Percentiles rank a stretch among this genome's conserved stretches.
These are phyloP conservation scores for Drechslerella coelobrocha DNA, from an alignment of 2,329 filamentous ascomycete species.

Conservation along the genomic window DNA sequence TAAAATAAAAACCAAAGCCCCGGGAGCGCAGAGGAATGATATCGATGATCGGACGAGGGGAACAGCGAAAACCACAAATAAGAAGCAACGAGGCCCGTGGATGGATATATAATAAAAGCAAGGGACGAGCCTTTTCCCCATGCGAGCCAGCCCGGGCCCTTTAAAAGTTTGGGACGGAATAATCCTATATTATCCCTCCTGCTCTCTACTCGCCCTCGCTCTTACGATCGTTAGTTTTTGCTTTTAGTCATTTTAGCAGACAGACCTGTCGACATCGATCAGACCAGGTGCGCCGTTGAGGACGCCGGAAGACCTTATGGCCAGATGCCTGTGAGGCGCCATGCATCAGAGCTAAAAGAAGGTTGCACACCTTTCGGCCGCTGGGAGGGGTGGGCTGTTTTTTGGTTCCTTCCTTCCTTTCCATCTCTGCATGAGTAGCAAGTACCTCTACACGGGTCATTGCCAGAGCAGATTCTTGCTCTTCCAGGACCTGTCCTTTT, in stretches of 20 bases:
- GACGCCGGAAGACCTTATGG: constrained; percentile 35
- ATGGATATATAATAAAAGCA: constrained; percentile 50
- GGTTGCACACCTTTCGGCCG: constrained; percentile 47
- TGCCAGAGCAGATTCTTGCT: not conserved
- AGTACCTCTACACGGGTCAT: not conserved
- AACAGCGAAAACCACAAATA: constrained; percentile 27
- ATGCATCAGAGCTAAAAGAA: constrained; percentile 42
- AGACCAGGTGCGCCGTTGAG: constrained; percentile 48
- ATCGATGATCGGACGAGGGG: constrained; percentile 45
- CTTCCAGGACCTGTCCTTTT: not conserved
- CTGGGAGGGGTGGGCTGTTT: constrained; percentile 37
- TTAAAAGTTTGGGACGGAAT: constrained; percentile 23
- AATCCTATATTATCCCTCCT: constrained; percentile 9
- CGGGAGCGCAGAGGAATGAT: constrained; percentile 26
- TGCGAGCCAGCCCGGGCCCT: constrained; percentile 37
- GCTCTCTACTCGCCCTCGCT: constrained; percentile 5
- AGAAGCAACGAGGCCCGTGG: constrained; percentile 47
- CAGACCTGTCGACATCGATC: constrained; percentile 30
- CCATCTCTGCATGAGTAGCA: not conserved
- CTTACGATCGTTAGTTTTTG: constrained; percentile 23
- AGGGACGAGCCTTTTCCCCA: constrained; percentile 48
- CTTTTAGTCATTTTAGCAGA: constrained; percentile 9
- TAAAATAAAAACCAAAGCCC: too few relatives aligned
- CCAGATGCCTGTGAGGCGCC: constrained; percentile 45
- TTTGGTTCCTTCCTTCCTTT: constrained; percentile 39